Evolutionary conservation across 2,329 filamentous ascomycete species (phyloP).

Genomic region (Cladosporium colombiae): DNA sequence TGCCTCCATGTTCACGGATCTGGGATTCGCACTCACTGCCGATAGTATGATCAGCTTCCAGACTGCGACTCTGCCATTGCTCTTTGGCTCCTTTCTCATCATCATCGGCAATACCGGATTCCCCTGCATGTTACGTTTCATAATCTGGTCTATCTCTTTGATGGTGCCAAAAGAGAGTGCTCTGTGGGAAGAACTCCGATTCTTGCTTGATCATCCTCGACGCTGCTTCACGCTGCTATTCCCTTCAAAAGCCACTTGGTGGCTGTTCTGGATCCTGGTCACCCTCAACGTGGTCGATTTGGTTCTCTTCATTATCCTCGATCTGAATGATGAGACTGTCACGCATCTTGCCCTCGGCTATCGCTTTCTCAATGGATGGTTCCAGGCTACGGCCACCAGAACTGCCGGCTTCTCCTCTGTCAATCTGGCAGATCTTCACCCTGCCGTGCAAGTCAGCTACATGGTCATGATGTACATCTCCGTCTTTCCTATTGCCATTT

Average conservation of each 20-base stretch:
- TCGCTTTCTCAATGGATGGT: conserved; percentile 81
- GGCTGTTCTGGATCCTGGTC: conserved; percentile 85
- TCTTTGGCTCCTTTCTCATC: conserved; percentile 82
- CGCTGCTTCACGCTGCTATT: conserved; percentile 96
- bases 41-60: conserved; percentile 94
- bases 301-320: conserved; percentile 88
- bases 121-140: conserved; percentile 87
- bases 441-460: conserved; percentile 90
- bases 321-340: conserved; percentile 73
- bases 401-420: conserved; percentile 89
- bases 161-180: conserved; percentile 65
- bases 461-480: conserved; percentile 99
- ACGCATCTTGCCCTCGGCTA: conserved; percentile 68
- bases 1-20: conserved; percentile 86
- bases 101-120: conserved; percentile 95
- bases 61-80: conserved; percentile 70
- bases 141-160: conserved; percentile 80
- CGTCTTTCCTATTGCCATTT: conserved; percentile 94
- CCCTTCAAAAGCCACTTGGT: conserved; percentile 88
- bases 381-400: conserved; percentile 84
- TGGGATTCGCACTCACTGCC: conserved; percentile 89
- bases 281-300: conserved; percentile 81
- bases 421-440: conserved; percentile 75
- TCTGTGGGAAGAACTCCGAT: conserved; percentile 85
- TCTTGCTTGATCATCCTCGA: conserved; percentile 89